A percentile compares a stretch with the other conserved stretches of the same genome.
Evolutionary conservation across 2,329 filamentous ascomycete species (phyloP).

Genomic region (Sclerotinia spermophila): DNA sequence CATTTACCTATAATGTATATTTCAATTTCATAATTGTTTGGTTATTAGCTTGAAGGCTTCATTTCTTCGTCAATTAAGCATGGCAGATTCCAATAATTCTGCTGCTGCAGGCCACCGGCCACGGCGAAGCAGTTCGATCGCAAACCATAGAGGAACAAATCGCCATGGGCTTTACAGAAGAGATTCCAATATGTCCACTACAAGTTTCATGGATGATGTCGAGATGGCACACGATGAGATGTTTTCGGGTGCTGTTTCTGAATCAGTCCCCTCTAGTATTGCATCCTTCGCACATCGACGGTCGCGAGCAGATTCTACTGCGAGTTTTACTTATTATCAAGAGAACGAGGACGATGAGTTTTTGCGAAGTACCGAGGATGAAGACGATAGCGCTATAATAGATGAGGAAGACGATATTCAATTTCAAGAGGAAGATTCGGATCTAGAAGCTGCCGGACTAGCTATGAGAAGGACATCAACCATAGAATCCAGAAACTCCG

Average conservation of each 20-base stretch:
- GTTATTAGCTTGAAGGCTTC: slow-evolving; percentile 18
- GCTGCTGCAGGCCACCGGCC: slow-evolving; percentile 26
- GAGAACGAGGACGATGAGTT: slow-evolving; percentile 56
- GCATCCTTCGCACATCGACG: slow-evolving; percentile 89
- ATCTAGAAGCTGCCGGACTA: slow-evolving; percentile 38
- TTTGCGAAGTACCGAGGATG: slow-evolving; percentile 38
- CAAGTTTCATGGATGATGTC: slow-evolving; percentile 89
- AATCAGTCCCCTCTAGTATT: slow-evolving; percentile 91
- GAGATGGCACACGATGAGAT: slow-evolving; percentile 98
- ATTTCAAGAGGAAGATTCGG: slow-evolving; percentile 34
- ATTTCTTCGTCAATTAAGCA: slow-evolving; percentile 16
- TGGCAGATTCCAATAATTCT: slow-evolving; percentile 32
- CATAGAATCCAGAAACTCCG: slow-evolving; percentile 52
- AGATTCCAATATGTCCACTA: slow-evolving; percentile 66
- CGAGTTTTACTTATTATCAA: slow-evolving; percentile 88
- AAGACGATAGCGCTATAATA: slow-evolving; percentile 40
- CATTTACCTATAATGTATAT: background rate
- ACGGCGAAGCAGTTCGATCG: slow-evolving; percentile 36
- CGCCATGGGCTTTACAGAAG: slow-evolving; percentile 53
- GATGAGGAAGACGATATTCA: slow-evolving; percentile 41
- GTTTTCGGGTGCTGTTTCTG: slow-evolving; percentile 88
- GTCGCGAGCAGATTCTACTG: slow-evolving; percentile 72
- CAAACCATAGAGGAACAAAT: slow-evolving; percentile 31
- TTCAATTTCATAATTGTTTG: background rate
- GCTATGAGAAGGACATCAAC: slow-evolving; percentile 59